A percentile compares a stretch with the other conserved stretches of the same genome.
These are phyloP conservation scores for Debaryomyces sp. DNA, from an alignment of 1,139 yeast species.

Conservation along the genomic window DNA sequence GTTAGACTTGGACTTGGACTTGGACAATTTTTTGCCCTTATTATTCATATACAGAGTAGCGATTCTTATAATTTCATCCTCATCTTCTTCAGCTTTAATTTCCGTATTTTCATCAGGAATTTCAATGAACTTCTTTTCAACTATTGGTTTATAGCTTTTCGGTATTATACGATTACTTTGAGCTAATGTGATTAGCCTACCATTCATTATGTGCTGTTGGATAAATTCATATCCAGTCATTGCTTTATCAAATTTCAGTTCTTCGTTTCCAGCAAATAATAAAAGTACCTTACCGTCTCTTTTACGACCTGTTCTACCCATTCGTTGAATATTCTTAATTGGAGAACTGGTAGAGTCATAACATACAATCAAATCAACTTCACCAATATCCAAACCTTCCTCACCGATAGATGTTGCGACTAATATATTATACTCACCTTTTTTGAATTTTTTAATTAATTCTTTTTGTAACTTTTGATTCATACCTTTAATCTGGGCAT, in stretches of 20 bases:
- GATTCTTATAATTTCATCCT: constrained; percentile 68
- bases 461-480: constrained; percentile 73
- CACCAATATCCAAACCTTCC: constrained; percentile 98
- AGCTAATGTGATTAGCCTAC: constrained; percentile 42
- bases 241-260: constrained; percentile 77
- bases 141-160: constrained; percentile 49
- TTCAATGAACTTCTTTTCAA: constrained; percentile 58
- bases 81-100: constrained; percentile 53
- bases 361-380: constrained; percentile 90
- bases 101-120: constrained; percentile 71
- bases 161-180: constrained; percentile 73
- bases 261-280: constrained; percentile 78
- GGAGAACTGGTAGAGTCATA: constrained; percentile 95
- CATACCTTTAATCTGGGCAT: constrained; percentile 63
- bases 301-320: constrained; percentile 98
- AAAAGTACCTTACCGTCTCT: constrained; percentile 85
- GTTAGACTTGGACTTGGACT: constrained; percentile 9
- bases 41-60: constrained; percentile 55
- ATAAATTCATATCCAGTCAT: constrained; percentile 82
- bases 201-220: constrained; percentile 61
- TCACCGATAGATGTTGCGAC: constrained; percentile 98
- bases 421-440: constrained; percentile 71
- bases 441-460: constrained; percentile 70
- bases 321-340: constrained; percentile 87
- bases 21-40: constrained; percentile 39